Conservation (phyloP, 768 basidiomycete species). For the Boletus tylopilopsis region DNA sequence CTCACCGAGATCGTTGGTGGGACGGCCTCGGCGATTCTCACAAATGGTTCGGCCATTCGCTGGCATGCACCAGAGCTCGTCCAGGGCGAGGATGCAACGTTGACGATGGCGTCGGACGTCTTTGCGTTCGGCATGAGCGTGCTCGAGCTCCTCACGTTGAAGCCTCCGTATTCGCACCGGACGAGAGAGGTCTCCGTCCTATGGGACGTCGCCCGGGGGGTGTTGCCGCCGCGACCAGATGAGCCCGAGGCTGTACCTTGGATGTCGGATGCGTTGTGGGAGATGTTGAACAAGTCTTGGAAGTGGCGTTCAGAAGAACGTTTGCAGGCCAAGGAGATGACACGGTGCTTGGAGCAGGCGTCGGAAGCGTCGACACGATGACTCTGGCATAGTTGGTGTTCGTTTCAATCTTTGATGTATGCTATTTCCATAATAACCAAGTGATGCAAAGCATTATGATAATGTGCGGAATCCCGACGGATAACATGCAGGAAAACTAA, state of each 20-base stretch:
- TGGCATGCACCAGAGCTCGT: constrained; percentile 64
- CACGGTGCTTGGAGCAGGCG: constrained; percentile 7
- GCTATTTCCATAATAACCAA: constrained; percentile 14
- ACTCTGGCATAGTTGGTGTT: background rate
- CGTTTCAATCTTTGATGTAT: too few species aligned
- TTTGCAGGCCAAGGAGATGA: constrained; percentile 39
- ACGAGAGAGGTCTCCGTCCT: constrained; percentile 51
- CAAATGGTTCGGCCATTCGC: constrained; percentile 44
- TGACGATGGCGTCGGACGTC: constrained; percentile 47
- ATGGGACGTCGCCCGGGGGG: constrained; percentile 37
- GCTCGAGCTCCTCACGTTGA: constrained; percentile 54
- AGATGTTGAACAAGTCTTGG: constrained; percentile 47
- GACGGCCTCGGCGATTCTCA: constrained; percentile 43
- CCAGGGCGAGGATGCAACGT: constrained; percentile 37
- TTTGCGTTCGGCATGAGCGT: constrained; percentile 62
- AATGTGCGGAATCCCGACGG: constrained; percentile 33
- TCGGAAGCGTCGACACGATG: constrained; percentile 3
- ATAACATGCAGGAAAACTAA: constrained; percentile 34
- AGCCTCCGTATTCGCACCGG: constrained; percentile 46
- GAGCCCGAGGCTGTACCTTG: constrained; percentile 31
- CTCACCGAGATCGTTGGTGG: constrained; percentile 55
- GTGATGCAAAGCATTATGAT: constrained; percentile 38
- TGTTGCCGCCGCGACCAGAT: constrained; percentile 43
- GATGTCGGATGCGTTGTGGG: constrained; percentile 49
- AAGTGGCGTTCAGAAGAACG: constrained; percentile 33